Evolutionary conservation across 108 stramenopile species (phyloP).

Genomic region (Epipyxis sp.): DNA sequence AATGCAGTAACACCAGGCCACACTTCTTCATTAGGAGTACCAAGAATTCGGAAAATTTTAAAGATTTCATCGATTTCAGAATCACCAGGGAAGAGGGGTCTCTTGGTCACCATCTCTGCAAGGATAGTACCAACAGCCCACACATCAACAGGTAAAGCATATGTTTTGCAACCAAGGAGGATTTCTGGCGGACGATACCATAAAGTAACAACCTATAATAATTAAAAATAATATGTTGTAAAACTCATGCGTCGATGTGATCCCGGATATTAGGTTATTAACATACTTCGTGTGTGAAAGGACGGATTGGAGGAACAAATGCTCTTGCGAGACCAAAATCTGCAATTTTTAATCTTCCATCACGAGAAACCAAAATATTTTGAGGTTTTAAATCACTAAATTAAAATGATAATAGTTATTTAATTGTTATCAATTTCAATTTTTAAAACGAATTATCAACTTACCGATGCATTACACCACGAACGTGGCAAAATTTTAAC

Average conservation of each 20-base stretch:
- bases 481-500: constrained; percentile 88
- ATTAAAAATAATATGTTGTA: neutral
- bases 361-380: constrained; percentile 78
- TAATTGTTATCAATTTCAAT: constrained; percentile 12
- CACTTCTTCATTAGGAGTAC: constrained; percentile 80
- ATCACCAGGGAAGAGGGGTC: constrained; percentile 92
- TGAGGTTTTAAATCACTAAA: constrained; percentile 85
- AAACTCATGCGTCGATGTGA: neutral
- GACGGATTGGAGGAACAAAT: constrained; percentile 70
- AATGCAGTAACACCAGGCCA: constrained; percentile 84
- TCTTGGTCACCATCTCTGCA: constrained; percentile 93
- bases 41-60: constrained; percentile 90
- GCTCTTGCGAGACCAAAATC: constrained; percentile 84
- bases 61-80: constrained; percentile 97
- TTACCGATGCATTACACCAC: constrained; percentile 87
- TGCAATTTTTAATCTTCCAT: constrained; percentile 88
- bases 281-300: constrained; percentile 66
- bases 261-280: neutral
- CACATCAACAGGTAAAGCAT: constrained; percentile 86
- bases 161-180: constrained; percentile 72
- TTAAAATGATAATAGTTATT: neutral
- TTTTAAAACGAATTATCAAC: neutral
- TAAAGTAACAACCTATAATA: constrained; percentile 71
- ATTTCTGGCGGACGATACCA: constrained; percentile 97
- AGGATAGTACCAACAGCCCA: constrained; percentile 96